Base-by-base conservation (phyloP, 345 rosid genomes). In the Garcia nutans region DNA sequence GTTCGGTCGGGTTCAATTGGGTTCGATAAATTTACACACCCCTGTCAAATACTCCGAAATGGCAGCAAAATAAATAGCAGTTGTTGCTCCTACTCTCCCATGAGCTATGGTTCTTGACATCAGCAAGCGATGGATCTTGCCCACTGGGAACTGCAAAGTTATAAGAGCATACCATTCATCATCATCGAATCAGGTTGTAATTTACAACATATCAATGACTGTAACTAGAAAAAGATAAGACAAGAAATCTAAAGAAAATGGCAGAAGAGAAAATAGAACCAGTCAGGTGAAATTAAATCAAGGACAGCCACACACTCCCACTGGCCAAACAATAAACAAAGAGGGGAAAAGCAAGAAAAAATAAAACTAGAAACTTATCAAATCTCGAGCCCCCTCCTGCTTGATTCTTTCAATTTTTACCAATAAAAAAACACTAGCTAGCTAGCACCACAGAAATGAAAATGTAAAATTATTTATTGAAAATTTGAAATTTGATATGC, bases 101-200 rank as follows among this genome's bases (percentile, higher is more conserved):
- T 73, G 76, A n/a, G n/a, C n/a, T 0, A 59, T 73, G 6, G 76
- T 58, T 37, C 76, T 61, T 1, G 68, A 61, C 54, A 62, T 73
- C 59, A 73, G 69, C 28, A 73, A 65, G 2, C 76, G 68, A 50
- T 62, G 76, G 22, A 73, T 62, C 11, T 68, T 58, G 6, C 76
- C 68, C 10, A 73, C 76, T 61, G 68, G 76, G 42, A 73, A 73
- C 68, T 73, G 68, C 57, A n/a, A 73, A 72, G 65, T 57, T 65
- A 19, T 28, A 42, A 37, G 0, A 37, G 41, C 41, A 37, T 37
- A 37, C 41, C 41, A 37, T 37, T 37, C 41, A 37, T 24, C 28
- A 24, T 24, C 63, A 2, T 22, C 44, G 1, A 28, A 11, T 15
- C 42, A 26, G 37, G 19, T 62, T 62, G 41, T 9, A 62, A 31